phyloP scores from a whole-genome alignment of 2,329 filamentous ascomycete genomes.

The Penicillium fuscoglaucum region DNA sequence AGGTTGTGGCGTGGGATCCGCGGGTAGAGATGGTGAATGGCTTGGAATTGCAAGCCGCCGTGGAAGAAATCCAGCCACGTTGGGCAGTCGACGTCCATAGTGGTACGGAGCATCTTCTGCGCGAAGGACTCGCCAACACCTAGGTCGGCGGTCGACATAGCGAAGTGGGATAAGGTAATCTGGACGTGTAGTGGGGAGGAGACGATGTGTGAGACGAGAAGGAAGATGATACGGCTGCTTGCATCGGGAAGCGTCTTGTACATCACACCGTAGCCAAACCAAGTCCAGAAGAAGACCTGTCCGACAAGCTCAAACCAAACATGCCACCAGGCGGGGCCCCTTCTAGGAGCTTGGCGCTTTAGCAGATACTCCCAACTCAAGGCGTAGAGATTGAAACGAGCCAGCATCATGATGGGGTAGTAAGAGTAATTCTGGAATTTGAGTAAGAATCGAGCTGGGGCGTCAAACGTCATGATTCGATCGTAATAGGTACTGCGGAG shows the following conservation, averaged over 20 bases:
- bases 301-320: slow-evolving; percentile 76
- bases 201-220: slow-evolving; percentile 77
- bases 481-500: slow-evolving; percentile 83
- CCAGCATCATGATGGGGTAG: slow-evolving; percentile 76
- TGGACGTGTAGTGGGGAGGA: slow-evolving; percentile 83
- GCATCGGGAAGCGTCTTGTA: slow-evolving; percentile 71
- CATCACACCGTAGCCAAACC: slow-evolving; percentile 81
- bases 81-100: slow-evolving; percentile 90
- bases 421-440: slow-evolving; percentile 79
- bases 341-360: slow-evolving; percentile 66
- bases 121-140: slow-evolving; percentile 83
- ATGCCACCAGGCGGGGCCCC: slow-evolving; percentile 80
- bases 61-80: slow-evolving; percentile 87
- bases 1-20: slow-evolving; percentile 84
- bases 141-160: slow-evolving; percentile 86
- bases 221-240: slow-evolving; percentile 68
- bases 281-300: slow-evolving; percentile 78
- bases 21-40: slow-evolving; percentile 82
- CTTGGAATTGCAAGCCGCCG: slow-evolving; percentile 86
- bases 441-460: slow-evolving; percentile 67
- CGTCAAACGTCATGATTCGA: slow-evolving; percentile 74
- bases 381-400: slow-evolving; percentile 82
- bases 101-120: slow-evolving; percentile 87
- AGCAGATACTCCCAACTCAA: slow-evolving; percentile 78
- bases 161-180: slow-evolving; percentile 89